Conservation (phyloP, 2,329 filamentous ascomycete species). For the Cladorrhinum sp. region DNA sequence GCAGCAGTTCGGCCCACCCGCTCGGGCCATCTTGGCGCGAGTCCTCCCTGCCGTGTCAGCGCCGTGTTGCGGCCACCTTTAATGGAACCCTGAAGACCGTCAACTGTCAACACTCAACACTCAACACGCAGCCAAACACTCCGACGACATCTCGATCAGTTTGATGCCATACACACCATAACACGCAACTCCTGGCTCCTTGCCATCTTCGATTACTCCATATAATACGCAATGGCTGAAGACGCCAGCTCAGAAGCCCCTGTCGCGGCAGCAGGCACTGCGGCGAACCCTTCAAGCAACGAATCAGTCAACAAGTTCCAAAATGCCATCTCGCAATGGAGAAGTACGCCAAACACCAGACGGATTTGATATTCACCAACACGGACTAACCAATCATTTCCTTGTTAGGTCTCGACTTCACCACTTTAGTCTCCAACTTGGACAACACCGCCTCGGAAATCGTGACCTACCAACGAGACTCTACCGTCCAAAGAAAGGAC, state of each 20-base stretch:
- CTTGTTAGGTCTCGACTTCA: constrained; percentile 75
- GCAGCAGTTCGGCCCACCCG: constrained; percentile 1
- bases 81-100: constrained; percentile 5
- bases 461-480: constrained; percentile 86
- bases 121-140: background rate
- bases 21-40: constrained; percentile 6
- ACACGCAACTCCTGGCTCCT: background rate
- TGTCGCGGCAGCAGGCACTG: constrained; percentile 10
- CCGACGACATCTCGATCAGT: background rate
- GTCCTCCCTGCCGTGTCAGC: background rate
- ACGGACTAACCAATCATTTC: constrained; percentile 14
- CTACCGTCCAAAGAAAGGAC: constrained; percentile 94
- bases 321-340: constrained; percentile 91
- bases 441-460: constrained; percentile 95
- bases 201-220: background rate
- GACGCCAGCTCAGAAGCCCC: constrained; percentile 18
- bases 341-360: constrained; percentile 59
- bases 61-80: constrained; percentile 19
- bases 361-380: background rate
- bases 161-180: constrained; percentile 12
- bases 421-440: constrained; percentile 76
- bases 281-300: constrained; percentile 8
- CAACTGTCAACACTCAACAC: background rate
- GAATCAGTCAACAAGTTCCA: constrained; percentile 90
- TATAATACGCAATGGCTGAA: constrained; percentile 24